Conservation (phyloP, 225 moss, liverwort and hornwort genomes). For the Takakia lepidozioides region DNA sequence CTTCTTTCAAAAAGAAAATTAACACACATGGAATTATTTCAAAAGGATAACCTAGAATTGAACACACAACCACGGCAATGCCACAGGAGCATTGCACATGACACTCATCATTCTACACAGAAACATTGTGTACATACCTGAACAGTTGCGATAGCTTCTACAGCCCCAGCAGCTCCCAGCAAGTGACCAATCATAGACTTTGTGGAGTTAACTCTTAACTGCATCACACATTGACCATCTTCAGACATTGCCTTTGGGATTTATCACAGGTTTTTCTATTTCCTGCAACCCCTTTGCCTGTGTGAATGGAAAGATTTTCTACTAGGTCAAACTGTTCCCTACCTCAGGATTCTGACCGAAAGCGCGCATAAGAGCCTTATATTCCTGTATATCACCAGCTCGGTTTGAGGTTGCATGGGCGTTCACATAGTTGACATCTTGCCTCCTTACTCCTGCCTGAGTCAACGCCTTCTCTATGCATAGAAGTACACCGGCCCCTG, state of each 20-base stretch:
- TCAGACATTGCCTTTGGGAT: too few relatives aligned
- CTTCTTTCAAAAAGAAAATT: neutral
- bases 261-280: too few relatives aligned
- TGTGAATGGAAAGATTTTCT: too few relatives aligned
- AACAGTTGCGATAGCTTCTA: constrained; percentile 60
- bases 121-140: constrained; percentile 25
- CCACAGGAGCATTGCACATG: too few relatives aligned
- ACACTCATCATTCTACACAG: too few relatives aligned
- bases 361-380: constrained; percentile 48
- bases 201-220: constrained; percentile 54
- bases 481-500: constrained; percentile 80
- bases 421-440: constrained; percentile 70
- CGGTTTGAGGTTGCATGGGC: constrained; percentile 62
- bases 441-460: constrained; percentile 60
- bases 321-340: neutral
- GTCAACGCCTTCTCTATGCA: constrained; percentile 91
- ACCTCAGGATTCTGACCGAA: constrained; percentile 39
- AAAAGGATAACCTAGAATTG: neutral
- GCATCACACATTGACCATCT: too few relatives aligned
- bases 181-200: constrained; percentile 63
- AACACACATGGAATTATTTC: neutral
- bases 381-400: constrained; percentile 59
- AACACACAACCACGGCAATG: neutral
- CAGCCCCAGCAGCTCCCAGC: constrained; percentile 45
- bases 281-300: too few relatives aligned